Evolutionary conservation across 805 yeast species (phyloP).

Genomic region (Lachancea lanzarotensis): DNA sequence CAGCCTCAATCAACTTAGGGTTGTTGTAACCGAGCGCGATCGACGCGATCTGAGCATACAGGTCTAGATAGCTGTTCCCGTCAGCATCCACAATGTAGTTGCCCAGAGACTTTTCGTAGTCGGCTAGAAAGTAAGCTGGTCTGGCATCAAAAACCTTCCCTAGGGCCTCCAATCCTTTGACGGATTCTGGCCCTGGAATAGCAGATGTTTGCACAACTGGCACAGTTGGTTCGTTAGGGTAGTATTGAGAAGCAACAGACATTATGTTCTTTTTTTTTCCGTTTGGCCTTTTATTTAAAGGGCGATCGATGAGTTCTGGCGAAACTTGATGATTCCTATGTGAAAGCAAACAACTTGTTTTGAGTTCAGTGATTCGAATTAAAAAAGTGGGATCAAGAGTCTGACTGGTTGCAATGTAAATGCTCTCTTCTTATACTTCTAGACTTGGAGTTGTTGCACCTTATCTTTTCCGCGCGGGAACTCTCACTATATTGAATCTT

Average conservation of each 20-base stretch:
- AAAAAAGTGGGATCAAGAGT: too few relatives aligned
- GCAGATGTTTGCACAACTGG: conserved; percentile 55
- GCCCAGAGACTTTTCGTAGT: conserved; percentile 56
- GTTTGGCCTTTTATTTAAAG: too few relatives aligned
- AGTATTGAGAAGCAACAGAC: conserved; percentile 50
- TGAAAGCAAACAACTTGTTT: not conserved
- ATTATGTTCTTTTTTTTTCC: conserved; percentile 2
- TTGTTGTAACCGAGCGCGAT: conserved; percentile 67
- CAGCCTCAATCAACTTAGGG: conserved; percentile 52
- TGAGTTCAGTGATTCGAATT: too few relatives aligned
- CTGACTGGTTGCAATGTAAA: too few relatives aligned
- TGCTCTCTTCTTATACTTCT: not conserved
- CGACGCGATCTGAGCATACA: conserved; percentile 68
- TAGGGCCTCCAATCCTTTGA: conserved; percentile 46
- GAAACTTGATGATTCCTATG: not conserved
- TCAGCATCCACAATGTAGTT: conserved; percentile 63
- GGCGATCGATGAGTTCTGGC: too few relatives aligned
- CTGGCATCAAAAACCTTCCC: conserved; percentile 54
- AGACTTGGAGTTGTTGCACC: not conserved
- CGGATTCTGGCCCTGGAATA: conserved; percentile 74
- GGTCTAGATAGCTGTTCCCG: conserved; percentile 54
- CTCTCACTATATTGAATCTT: not conserved
- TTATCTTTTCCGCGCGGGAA: conserved; percentile 3
- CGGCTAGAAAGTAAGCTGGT: conserved; percentile 57
- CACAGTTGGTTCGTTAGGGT: conserved; percentile 72